A percentile compares a stretch with the other conserved stretches of the same genome.
phyloP scores from a whole-genome alignment of 2,329 filamentous ascomycete genomes.

The Cladobotryum protrusum region DNA sequence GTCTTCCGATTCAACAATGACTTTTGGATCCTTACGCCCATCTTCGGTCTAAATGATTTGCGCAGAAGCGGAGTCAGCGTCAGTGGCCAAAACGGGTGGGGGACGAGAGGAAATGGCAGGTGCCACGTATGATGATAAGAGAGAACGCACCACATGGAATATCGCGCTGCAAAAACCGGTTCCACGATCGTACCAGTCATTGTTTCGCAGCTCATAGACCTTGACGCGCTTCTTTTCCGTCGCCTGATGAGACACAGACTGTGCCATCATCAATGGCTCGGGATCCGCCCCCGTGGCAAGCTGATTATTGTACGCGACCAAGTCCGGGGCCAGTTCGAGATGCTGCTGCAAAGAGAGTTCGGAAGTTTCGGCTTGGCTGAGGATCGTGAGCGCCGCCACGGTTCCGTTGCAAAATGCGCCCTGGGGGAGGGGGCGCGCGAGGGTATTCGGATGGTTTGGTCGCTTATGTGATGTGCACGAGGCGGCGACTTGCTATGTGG shows the following conservation, averaged over 20 bases:
- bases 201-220: slow-evolving; percentile 96
- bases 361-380: slow-evolving; percentile 45
- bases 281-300: slow-evolving; percentile 47
- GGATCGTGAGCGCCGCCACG: slow-evolving; percentile 53
- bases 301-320: slow-evolving; percentile 44
- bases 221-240: slow-evolving; percentile 78
- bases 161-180: slow-evolving; percentile 90
- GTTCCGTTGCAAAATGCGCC: slow-evolving; percentile 29
- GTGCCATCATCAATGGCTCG: slow-evolving; percentile 65
- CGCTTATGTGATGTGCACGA: slow-evolving; percentile 6
- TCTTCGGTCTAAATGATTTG: slow-evolving; percentile 41
- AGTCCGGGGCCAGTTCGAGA: slow-evolving; percentile 48
- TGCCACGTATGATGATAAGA: slow-evolving; percentile 58
- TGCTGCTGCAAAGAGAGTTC: slow-evolving; percentile 56
- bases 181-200: slow-evolving; percentile 98
- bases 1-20: slow-evolving; percentile 91
- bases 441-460: slow-evolving; percentile 4
- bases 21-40: slow-evolving; percentile 72
- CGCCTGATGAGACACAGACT: slow-evolving; percentile 62
- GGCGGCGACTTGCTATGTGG: not conserved
- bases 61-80: not conserved
- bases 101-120: slow-evolving; percentile 3
- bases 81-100: not conserved
- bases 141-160: slow-evolving; percentile 18
- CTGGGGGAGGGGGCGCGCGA: slow-evolving; percentile 12